Percentiles rank a stretch among this genome's conserved stretches.
phyloP scores from a whole-genome alignment of 2,329 filamentous ascomycete genomes.

The Mycogone perniciosa region DNA sequence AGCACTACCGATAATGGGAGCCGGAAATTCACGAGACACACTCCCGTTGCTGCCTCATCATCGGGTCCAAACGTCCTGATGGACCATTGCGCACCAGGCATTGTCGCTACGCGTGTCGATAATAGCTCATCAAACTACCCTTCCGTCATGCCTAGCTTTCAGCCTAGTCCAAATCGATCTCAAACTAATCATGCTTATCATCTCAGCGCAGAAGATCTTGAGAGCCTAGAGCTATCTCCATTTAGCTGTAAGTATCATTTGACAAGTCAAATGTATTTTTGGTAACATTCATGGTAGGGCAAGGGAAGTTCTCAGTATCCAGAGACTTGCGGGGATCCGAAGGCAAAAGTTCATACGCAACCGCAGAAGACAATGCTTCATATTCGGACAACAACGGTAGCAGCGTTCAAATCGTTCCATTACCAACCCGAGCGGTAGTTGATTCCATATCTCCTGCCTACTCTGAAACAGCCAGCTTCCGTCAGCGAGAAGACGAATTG shows the following conservation, averaged over 20 bases:
- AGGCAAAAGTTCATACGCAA: conserved; percentile 21
- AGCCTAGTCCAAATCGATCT: conserved; percentile 26
- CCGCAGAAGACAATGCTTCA: conserved; percentile 16
- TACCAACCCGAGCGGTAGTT: conserved; percentile 10
- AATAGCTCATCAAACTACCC: conserved; percentile 28
- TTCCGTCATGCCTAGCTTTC: conserved; percentile 28
- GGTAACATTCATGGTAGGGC: conserved; percentile 15
- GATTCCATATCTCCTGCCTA: conserved; percentile 8
- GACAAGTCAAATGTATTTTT: not conserved
- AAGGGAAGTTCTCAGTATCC: conserved; percentile 16
- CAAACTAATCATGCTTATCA: conserved; percentile 20
- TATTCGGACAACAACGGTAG: conserved; percentile 5
- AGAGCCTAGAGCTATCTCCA: conserved; percentile 30
- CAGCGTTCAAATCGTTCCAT: conserved; percentile 2
- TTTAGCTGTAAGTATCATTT: conserved; percentile 25
- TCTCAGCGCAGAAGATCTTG: conserved; percentile 26
- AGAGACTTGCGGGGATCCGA: conserved; percentile 17
- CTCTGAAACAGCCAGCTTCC: conserved; percentile 34
- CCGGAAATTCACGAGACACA: not conserved
- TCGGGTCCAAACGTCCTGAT: not conserved
- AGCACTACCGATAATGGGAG: not conserved
- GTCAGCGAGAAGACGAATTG: conserved; percentile 33
- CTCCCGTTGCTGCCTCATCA: not conserved
- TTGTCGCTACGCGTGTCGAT: not conserved
- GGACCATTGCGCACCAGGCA: not conserved